Conservation (phyloP, 495 filamentous ascomycete species). For the Daldinia grandis region DNA sequence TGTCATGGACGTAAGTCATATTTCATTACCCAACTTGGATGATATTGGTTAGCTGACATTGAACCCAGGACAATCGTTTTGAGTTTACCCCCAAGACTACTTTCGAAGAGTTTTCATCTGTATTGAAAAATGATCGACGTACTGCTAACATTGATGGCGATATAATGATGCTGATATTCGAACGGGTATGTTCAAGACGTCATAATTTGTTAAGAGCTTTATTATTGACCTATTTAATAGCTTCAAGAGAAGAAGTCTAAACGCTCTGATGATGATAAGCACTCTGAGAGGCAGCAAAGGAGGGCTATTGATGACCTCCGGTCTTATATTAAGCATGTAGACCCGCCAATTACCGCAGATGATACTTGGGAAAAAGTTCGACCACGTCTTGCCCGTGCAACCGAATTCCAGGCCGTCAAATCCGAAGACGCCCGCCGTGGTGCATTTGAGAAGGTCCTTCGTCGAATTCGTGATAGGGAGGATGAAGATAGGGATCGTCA, state of each 20-base stretch:
- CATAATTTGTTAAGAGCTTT: background rate
- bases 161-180: conserved; percentile 78
- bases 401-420: conserved; percentile 83
- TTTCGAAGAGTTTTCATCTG: conserved; percentile 81
- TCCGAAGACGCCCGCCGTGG: conserved; percentile 81
- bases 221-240: conserved; percentile 51
- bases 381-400: conserved; percentile 75
- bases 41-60: conserved; percentile 5
- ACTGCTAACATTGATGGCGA: conserved; percentile 84
- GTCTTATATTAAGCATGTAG: conserved; percentile 86
- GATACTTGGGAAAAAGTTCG: conserved; percentile 90
- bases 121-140: conserved; percentile 83
- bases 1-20: conserved; percentile 79
- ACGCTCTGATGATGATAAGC: conserved; percentile 85
- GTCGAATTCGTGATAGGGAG: conserved; percentile 88
- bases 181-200: conserved; percentile 59
- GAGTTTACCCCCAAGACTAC: conserved; percentile 87
- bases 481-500: conserved; percentile 85
- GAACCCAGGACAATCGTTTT: conserved; percentile 80
- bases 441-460: conserved; percentile 93
- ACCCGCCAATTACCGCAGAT: conserved; percentile 77
- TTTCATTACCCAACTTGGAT: background rate
- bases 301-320: conserved; percentile 85
- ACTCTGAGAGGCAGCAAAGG: conserved; percentile 85
- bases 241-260: conserved; percentile 75